Percentiles rank a stretch among this genome's conserved stretches.
phyloP scores from a whole-genome alignment of 2,329 filamentous ascomycete species.

The Fusarium floridanum region DNA sequence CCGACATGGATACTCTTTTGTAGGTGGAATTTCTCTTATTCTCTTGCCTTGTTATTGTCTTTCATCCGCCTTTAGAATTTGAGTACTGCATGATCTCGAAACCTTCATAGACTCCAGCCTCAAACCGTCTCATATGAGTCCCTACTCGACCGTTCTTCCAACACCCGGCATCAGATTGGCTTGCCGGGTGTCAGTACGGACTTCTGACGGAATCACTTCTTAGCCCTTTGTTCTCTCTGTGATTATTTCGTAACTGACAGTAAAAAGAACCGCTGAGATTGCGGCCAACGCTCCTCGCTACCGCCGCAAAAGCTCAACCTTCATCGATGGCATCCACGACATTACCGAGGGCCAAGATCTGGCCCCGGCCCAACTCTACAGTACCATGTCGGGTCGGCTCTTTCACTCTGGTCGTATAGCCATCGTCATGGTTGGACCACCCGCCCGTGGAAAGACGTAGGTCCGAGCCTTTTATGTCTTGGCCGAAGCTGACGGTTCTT shows the following conservation, averaged over 20 bases:
- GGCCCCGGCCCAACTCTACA: slow-evolving; percentile 97
- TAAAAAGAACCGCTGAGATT: slow-evolving; percentile 84
- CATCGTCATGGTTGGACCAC: slow-evolving; percentile 95
- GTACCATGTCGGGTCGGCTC: slow-evolving; percentile 94
- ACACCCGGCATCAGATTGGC: not conserved
- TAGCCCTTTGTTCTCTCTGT: not conserved
- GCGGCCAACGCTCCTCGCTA: slow-evolving; percentile 92
- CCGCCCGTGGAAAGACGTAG: slow-evolving; percentile 94
- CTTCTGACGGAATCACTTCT: not conserved
- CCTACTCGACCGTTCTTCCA: not conserved
- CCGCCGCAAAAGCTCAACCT: slow-evolving; percentile 92
- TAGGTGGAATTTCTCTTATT: slow-evolving; percentile 56
- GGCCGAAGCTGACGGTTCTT: slow-evolving; percentile 30
- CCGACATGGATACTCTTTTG: slow-evolving; percentile 72
- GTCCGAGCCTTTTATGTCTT: slow-evolving; percentile 48
- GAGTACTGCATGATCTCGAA: not conserved
- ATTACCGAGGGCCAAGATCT: slow-evolving; percentile 83
- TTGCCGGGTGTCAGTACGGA: not conserved
- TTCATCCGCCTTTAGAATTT: not conserved
- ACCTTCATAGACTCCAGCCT: not conserved
- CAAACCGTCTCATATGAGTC: not conserved
- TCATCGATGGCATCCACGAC: slow-evolving; percentile 97
- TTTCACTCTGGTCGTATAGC: slow-evolving; percentile 98
- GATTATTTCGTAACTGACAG: slow-evolving; percentile 30
- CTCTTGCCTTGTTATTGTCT: not conserved